phyloP scores from a whole-genome alignment of 140 eudicot species.

The Stevia rebaudiana region DNA sequence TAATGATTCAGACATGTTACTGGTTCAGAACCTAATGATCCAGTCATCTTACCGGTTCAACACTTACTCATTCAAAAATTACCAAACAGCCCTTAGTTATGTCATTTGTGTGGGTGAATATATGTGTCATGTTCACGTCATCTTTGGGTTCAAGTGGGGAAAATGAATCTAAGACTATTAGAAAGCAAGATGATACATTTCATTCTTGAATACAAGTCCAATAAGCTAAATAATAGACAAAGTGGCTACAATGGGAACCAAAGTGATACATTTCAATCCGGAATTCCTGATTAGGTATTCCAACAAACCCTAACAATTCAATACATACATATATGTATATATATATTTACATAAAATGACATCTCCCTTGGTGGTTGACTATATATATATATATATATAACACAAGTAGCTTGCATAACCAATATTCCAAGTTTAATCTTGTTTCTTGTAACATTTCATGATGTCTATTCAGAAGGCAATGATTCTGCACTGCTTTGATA shows the following conservation, averaged over 20 bases:
- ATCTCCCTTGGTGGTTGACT: background rate
- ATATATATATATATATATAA: no score
- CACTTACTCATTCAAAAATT: no score
- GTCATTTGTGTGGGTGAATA: no score
- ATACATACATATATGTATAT: background rate
- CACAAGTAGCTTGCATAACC: slow-evolving; percentile 20
- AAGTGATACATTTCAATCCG: background rate
- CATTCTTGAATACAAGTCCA: background rate
- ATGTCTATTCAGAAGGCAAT: slow-evolving; percentile 26
- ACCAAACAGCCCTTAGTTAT: no score
- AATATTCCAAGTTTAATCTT: slow-evolving; percentile 19
- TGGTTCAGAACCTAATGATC: no score
- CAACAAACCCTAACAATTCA: slow-evolving; percentile 9
- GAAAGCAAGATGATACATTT: background rate
- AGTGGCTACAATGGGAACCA: background rate
- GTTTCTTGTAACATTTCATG: background rate
- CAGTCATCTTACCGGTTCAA: no score
- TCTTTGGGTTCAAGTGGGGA: no score
- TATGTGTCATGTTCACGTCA: no score
- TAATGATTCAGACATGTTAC: no score
- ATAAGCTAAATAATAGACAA: background rate
- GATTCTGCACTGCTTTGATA: slow-evolving; percentile 45
- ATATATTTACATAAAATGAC: slow-evolving; percentile 31
- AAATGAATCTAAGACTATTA: no score
- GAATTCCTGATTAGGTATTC: slow-evolving; percentile 5